Conservation (phyloP, 139 green algal species). For the Coccomyxa sp. region DNA sequence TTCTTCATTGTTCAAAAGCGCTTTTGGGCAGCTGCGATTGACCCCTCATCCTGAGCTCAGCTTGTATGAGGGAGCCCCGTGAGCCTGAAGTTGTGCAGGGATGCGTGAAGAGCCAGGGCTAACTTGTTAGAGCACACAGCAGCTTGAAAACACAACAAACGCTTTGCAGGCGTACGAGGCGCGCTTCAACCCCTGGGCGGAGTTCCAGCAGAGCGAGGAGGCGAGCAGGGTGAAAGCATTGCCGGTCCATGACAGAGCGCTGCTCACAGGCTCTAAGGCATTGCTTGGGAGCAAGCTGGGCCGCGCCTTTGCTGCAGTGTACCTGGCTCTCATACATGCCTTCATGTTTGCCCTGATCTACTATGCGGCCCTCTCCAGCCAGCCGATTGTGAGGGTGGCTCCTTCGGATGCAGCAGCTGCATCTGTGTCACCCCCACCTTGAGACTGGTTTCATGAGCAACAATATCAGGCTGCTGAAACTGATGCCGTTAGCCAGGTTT, state of each 20-base stretch:
- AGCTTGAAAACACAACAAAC: not conserved
- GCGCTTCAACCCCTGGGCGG: constrained; percentile 48
- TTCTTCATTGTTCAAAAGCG: not conserved
- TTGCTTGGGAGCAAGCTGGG: constrained; percentile 31
- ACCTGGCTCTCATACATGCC: constrained; percentile 45
- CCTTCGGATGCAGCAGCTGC: no score
- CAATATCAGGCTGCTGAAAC: no score
- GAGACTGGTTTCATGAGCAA: no score
- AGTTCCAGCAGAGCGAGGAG: constrained; percentile 47
- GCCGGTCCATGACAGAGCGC: constrained; percentile 13
- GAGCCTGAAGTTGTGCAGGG: no score
- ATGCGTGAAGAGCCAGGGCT: no score
- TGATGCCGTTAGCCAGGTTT: no score
- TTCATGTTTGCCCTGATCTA: constrained; percentile 47
- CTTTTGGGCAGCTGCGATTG: not conserved
- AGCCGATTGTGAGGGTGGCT: no score
- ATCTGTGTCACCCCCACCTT: not conserved
- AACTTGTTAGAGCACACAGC: no score
- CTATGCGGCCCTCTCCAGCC: constrained; percentile 18
- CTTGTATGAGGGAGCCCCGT: no score
- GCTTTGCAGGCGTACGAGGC: constrained; percentile 38
- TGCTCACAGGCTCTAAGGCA: constrained; percentile 19
- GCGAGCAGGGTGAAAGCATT: constrained; percentile 27
- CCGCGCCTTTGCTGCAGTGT: constrained; percentile 35
- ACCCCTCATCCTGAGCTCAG: not conserved